Evolutionary conservation across 768 basidiomycete species (phyloP), one percentile per base, ranked within the genome.

Genomic region (Exidia glandulosa): DNA sequence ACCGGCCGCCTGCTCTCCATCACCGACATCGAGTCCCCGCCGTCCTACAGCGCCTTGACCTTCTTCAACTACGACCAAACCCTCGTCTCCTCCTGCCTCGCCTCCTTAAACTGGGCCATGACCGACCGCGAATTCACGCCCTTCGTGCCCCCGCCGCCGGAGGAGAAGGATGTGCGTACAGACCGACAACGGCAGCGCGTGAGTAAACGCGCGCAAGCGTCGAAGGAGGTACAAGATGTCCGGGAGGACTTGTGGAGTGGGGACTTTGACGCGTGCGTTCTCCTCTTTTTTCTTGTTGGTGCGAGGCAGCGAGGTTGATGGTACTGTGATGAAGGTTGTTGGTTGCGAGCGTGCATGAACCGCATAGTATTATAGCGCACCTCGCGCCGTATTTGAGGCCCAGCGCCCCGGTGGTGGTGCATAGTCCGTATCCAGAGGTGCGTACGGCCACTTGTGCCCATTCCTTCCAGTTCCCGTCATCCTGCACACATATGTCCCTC

Each of bases 1-100:
- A 74, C 84, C 66, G 96, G 95, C 23, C 80, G 83, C 57, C 74
- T 98, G 10, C 76, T 97, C 63, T 84, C 88, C 1, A 84, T 99
- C 63, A 90, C 87, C 64, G 90, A 94, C 63, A 82, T 86, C 32
- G 95, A 97, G 66, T 91, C 89, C 14, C 94, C 95, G 4, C 95
- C 96, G 6, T 87, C 92, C 45, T 95, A 91, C 71, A 88, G 90
- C 13, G 81, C 93, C 25, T 71, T 93, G 68, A 75, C 77, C 2
- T 77, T 86, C 61, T 92, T 98, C 90, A 98, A 98, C 73, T 92
- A 94, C 67, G 74, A 81, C 14, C 74, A 80, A 36, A 77, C 81
- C 50, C 67, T 74, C 12, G 66, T 79, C n/a, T 74, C 78, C 19
- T 71, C 79, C 3, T 77, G 85, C 12, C 73, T 91, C 60, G 75